phyloP scores from a whole-genome alignment of 371 early-diverging fungal species.

The Mucor ambiguus region DNA sequence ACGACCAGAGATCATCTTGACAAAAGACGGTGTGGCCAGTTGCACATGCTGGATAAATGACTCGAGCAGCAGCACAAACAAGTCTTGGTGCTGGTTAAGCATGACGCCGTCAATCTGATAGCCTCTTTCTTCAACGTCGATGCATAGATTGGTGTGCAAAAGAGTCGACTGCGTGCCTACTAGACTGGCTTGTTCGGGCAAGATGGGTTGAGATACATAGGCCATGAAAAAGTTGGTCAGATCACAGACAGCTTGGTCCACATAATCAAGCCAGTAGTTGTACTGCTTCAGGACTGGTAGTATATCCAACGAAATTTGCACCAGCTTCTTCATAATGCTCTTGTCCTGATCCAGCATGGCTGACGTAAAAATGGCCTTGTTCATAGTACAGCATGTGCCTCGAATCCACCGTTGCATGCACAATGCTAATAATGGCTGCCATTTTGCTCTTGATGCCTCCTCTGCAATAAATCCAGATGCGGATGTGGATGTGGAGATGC shows the following conservation, averaged over 20 bases:
- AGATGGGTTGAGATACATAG: constrained; percentile 24
- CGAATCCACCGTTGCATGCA: constrained; percentile 12
- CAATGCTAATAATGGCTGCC: constrained; percentile 2
- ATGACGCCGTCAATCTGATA: background rate
- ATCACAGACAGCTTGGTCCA: constrained; percentile 16
- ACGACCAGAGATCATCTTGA: constrained; percentile 9
- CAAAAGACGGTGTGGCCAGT: constrained; percentile 3
- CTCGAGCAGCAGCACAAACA: constrained; percentile 25
- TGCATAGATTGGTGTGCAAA: constrained; percentile 13
- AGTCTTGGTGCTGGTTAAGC: constrained; percentile 12
- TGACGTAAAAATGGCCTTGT: background rate
- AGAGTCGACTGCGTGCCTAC: constrained; percentile 14
- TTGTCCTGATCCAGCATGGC: constrained; percentile 2
- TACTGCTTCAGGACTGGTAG: background rate
- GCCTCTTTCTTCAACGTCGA: constrained; percentile 28
- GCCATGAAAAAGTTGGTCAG: constrained; percentile 30
- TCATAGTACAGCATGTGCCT: constrained; percentile 13
- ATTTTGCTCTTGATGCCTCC: background rate
- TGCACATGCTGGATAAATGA: constrained; percentile 34
- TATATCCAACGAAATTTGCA: background rate
- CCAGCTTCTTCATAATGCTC: constrained; percentile 2
- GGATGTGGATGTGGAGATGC: background rate
- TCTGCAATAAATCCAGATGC: background rate
- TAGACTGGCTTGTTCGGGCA: constrained; percentile 18
- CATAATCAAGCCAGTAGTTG: constrained; percentile 5